phyloP scores from a whole-genome alignment of 2,329 filamentous ascomycete species.

The Fusarium papillatum region DNA sequence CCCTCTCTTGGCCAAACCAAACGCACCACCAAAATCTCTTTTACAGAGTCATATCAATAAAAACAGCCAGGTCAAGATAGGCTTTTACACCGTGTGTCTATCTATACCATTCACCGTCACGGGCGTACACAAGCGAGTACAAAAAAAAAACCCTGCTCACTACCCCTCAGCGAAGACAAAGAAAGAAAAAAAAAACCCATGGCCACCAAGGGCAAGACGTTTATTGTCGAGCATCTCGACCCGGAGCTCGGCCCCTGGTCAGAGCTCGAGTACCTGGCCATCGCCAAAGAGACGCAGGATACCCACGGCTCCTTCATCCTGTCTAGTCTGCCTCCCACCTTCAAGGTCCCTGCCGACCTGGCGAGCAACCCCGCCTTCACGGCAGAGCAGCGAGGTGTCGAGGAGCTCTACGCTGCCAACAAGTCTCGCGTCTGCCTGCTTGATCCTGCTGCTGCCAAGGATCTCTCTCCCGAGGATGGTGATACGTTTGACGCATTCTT shows the following conservation, averaged over 20 bases:
- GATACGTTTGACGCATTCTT: conserved; percentile 90
- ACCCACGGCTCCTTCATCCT: conserved; percentile 81
- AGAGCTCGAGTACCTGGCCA: conserved; percentile 89
- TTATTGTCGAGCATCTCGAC: conserved; percentile 97
- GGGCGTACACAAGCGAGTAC: background rate
- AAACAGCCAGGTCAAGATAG: background rate
- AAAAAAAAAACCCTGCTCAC: conserved; percentile 3
- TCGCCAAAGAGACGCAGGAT: conserved; percentile 83
- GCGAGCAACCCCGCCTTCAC: conserved; percentile 72
- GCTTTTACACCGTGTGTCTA: background rate
- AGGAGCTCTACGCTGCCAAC: conserved; percentile 81
- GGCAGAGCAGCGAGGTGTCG: conserved; percentile 83
- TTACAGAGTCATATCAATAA: conserved; percentile 8
- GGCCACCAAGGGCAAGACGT: conserved; percentile 72
- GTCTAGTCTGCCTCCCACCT: conserved; percentile 80
- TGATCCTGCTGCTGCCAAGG: conserved; percentile 86
- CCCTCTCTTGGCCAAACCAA: conserved; percentile 28
- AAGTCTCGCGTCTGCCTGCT: conserved; percentile 88
- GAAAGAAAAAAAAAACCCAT: conserved; percentile 47
- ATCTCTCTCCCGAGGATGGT: conserved; percentile 87
- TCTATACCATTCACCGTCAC: background rate
- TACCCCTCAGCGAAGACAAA: conserved; percentile 30
- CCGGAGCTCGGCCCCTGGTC: conserved; percentile 96
- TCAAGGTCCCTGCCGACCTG: conserved; percentile 74
- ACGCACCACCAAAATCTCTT: conserved; percentile 24